Evolutionary conservation across 257 asterid species (phyloP).

Genomic region (Jaltomata sinuosa): DNA sequence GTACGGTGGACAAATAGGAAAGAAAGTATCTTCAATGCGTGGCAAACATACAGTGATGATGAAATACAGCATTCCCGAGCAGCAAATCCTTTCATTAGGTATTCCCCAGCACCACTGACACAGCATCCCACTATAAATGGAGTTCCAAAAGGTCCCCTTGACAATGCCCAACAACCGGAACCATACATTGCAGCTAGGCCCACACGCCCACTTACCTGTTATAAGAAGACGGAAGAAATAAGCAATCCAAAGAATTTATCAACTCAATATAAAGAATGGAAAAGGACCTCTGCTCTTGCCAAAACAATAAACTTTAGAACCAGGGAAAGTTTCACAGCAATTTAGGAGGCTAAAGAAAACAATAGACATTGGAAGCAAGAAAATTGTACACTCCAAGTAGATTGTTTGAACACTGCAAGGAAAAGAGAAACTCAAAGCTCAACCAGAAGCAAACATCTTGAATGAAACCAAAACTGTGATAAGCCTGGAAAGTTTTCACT

Average conservation of each 20-base stretch:
- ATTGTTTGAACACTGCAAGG: neutral
- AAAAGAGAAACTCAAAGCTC: neutral
- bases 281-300: neutral
- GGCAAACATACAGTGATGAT: neutral
- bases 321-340: neutral
- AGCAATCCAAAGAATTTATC: neutral
- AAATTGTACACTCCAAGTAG: neutral
- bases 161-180: slow-evolving; percentile 94
- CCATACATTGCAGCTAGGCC: slow-evolving; percentile 95
- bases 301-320: neutral
- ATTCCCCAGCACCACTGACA: slow-evolving; percentile 94
- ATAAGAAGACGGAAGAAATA: neutral
- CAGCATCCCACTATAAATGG: slow-evolving; percentile 74
- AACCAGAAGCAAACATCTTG: neutral
- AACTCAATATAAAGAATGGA: neutral
- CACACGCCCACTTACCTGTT: slow-evolving; percentile 84
- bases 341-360: neutral
- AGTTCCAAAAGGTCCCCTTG: slow-evolving; percentile 42
- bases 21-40: neutral
- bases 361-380: neutral
- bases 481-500: neutral
- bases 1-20: neutral
- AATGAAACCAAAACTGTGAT: neutral
- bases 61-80: slow-evolving; percentile 75
- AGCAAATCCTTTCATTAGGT: slow-evolving; percentile 72